phyloP scores from a whole-genome alignment of 2,329 filamentous ascomycete genomes.

The Celoporthe dispersa region DNA sequence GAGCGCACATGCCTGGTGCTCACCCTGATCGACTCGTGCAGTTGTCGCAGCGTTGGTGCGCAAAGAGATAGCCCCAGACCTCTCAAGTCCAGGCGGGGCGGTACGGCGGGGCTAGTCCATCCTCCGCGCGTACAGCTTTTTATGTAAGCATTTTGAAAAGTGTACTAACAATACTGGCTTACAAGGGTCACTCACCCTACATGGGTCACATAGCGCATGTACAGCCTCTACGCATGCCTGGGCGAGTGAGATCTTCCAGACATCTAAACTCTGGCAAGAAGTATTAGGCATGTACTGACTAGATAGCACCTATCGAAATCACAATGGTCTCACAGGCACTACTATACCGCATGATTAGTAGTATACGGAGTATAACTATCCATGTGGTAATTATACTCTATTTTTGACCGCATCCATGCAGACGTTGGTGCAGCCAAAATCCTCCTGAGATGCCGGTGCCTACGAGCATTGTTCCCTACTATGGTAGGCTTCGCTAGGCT shows the following conservation, averaged over 20 bases:
- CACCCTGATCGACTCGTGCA: background rate
- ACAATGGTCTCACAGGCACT: background rate
- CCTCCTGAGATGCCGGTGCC: background rate
- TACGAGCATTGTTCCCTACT: background rate
- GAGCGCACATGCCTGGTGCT: background rate
- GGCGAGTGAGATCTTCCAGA: background rate
- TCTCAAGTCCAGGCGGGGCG: background rate
- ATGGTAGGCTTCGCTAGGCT: no score
- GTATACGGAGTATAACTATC: no score
- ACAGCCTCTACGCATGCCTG: background rate
- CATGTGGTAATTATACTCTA: background rate
- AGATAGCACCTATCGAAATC: background rate
- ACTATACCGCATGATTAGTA: background rate
- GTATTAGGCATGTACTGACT: background rate
- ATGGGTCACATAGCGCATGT: background rate
- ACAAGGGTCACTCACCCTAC: background rate
- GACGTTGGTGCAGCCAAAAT: background rate
- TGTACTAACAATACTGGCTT: background rate
- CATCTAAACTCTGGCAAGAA: background rate
- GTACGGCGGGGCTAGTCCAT: background rate
- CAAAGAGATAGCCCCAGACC: background rate
- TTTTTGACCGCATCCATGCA: background rate
- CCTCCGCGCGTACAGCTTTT: background rate
- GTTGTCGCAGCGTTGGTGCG: background rate
- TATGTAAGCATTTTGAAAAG: background rate